A percentile compares a stretch with the other conserved stretches of the same genome.
These are phyloP conservation scores for Cyclanthera cordifolia DNA, from an alignment of 306 rosid species.

Conservation along the genomic window DNA sequence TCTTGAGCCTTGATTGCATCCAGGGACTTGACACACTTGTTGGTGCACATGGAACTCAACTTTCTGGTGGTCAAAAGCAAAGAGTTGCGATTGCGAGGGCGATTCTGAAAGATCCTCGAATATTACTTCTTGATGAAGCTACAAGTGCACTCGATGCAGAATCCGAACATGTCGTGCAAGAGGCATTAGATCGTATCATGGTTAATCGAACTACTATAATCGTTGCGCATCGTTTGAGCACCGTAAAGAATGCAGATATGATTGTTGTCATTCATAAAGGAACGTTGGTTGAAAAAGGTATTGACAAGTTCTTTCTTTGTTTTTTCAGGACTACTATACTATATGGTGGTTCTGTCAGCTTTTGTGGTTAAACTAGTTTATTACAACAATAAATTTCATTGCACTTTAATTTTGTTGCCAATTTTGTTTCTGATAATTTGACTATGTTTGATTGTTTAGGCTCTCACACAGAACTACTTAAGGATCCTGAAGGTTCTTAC, in stretches of 20 bases:
- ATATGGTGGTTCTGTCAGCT: not conserved
- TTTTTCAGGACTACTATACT: not conserved
- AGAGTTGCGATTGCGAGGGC: conserved; percentile 49
- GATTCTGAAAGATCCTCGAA: conserved; percentile 35
- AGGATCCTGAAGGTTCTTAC: conserved; percentile 51
- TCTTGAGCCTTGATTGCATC: not conserved
- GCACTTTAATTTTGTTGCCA: not conserved
- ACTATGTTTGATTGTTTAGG: conserved; percentile 37
- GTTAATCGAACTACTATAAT: conserved; percentile 33
- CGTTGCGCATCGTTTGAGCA: conserved; percentile 43
- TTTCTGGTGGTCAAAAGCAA: conserved; percentile 60
- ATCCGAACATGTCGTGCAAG: conserved; percentile 44
- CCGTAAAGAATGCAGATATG: conserved; percentile 35
- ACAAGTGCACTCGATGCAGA: conserved; percentile 49
- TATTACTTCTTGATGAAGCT: conserved; percentile 45
- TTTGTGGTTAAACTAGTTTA: not conserved
- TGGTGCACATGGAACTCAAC: conserved; percentile 69
- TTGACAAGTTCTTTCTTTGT: not conserved
- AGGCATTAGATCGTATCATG: conserved; percentile 39
- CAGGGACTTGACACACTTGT: conserved; percentile 62
- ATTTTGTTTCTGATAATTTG: too few species aligned
- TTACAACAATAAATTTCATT: not conserved
- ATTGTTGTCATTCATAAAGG: conserved; percentile 40
- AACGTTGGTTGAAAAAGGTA: conserved; percentile 40
- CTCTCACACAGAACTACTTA: conserved; percentile 41